phyloP scores from a whole-genome alignment of 83 land plant genomes.

The Picea abies region DNA sequence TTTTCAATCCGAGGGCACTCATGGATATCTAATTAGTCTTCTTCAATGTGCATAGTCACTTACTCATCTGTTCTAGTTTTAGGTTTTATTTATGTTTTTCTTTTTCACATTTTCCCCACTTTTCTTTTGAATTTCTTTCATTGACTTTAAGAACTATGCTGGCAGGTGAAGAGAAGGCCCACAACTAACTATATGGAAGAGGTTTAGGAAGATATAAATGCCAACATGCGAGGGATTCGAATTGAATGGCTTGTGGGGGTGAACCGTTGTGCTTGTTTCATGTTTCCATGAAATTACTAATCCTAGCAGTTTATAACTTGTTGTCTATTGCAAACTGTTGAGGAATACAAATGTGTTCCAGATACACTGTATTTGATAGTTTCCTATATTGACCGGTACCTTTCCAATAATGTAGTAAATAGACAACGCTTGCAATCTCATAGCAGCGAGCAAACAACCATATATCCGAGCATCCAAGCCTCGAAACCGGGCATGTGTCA shows the following conservation, averaged over 20 bases:
- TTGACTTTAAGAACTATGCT: slow-evolving; percentile 8
- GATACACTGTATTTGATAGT: slow-evolving; percentile 91
- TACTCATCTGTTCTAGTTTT: neutral
- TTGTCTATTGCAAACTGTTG: slow-evolving; percentile 71
- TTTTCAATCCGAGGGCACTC: no score
- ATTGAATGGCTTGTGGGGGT: slow-evolving; percentile 99
- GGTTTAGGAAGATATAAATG: slow-evolving; percentile 81
- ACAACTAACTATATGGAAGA: slow-evolving; percentile 79
- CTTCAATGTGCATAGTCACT: no score
- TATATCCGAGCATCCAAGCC: no score
- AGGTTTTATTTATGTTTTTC: neutral
- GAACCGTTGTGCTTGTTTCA: neutral
- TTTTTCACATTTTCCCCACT: neutral
- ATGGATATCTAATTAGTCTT: no score
- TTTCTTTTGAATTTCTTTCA: neutral
- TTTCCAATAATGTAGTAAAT: slow-evolving; percentile 74
- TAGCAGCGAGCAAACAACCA: no score
- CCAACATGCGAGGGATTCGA: slow-evolving; percentile 84
- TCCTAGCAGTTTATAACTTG: neutral
- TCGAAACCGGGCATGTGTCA: no score
- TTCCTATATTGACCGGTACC: slow-evolving; percentile 91
- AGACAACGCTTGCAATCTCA: slow-evolving; percentile 85
- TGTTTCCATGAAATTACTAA: neutral
- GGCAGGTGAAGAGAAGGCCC: slow-evolving; percentile 90
- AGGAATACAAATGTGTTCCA: slow-evolving; percentile 93